Evolutionary conservation across 345 rosid genomes (phyloP), one percentile per base, ranked within the genome.

Genomic region (Ricinus communis): DNA sequence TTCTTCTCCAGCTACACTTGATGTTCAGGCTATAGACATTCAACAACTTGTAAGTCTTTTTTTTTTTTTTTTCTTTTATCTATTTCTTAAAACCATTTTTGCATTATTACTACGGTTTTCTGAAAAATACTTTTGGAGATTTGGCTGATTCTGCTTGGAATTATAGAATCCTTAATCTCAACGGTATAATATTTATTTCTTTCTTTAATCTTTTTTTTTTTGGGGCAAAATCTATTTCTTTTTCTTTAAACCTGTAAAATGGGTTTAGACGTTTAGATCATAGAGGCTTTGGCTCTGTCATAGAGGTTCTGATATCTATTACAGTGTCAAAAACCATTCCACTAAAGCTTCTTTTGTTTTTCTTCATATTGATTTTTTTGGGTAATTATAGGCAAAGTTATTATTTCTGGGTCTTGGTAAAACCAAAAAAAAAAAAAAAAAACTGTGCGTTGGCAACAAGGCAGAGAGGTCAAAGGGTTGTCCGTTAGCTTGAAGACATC

Each of bases 11-110:
- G 18, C 75, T 22, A 53, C 62, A 19, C n/a, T n/a, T 31, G 12
- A 46, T 33, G 59, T 53, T 16, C 41, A 67, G 38, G 53, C 65
- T 30, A 18, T 31, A 18, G 62, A 51, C 24, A 31, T 43, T 58
- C 66, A 74, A 55, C 62, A 53, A 43, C 36, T 52, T 18, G 83
- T 79, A 70, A 70, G 76, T 64, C 9, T 25, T 61, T 62, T 3
- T 24, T 15, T 22, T 12, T 43, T 5, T 5, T 27, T 33, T 22
- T 1, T 2, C 5, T 13, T 9, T 22, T 8, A 10, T n/a, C 0
- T 5, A 4, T 52, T 52, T 52, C 5, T 0, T 52, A 47, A 14
- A n/a, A n/a, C n/a, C n/a, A n/a, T n/a, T n/a, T n/a, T n/a, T n/a
- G n/a, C n/a, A n/a, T n/a, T n/a, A n/a, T n/a, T n/a, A n/a, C 13